Evolutionary conservation across 2,329 filamentous ascomycete genomes (phyloP), one percentile per base, ranked within the genome.

Genomic region (Fonsecaea pedrosoi): DNA sequence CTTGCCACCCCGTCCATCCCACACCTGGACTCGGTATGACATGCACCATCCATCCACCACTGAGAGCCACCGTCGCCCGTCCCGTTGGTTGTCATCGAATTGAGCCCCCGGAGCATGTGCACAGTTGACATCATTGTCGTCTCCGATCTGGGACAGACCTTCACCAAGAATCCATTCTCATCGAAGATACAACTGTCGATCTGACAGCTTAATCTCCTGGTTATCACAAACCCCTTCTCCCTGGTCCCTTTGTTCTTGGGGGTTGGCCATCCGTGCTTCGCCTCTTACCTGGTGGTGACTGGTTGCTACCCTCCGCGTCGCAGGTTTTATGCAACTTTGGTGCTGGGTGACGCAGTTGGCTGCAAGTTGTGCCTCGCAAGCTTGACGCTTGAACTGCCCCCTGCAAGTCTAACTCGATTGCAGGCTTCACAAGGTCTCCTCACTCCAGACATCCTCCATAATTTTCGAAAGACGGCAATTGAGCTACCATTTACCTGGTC

Each of bases 341-440:
- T 40, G 12, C 38, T 18, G 38, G 30, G 64, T 66, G 64, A 66
- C 64, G 64, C 64, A 66, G 40, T 66, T 66, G 37, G 64, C 64
- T 54, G n/a, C 53, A 62, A 56, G 6, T 37, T 55, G 59, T 42
- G 35, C 60, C 35, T 53, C 42, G 18, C 42, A 53, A 45, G 42
- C 30, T 53, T 30, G 45, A 40, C 45, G 38, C 54, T 54, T 53
- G 54, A 35, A 42, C 57, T 15, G 21, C 38, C 37, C 37, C 37
- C 34, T 42, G 55, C 34, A 42, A 58, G 21, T n/a, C 18, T 2
- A 38, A n/a, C 56, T 45, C 40, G 32, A 15, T 12, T 48, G 15
- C 30, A 37, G 13, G 18, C 35, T 25, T 60, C 57, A 37, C 53
- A 35, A 35, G 4, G 54, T 55, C 45, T 50, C 45, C 45, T 50